A percentile compares a stretch with the other conserved stretches of the same genome.
Evolutionary conservation across 2,329 filamentous ascomycete species (phyloP).

Genomic region (Plectosphaerella sp.): DNA sequence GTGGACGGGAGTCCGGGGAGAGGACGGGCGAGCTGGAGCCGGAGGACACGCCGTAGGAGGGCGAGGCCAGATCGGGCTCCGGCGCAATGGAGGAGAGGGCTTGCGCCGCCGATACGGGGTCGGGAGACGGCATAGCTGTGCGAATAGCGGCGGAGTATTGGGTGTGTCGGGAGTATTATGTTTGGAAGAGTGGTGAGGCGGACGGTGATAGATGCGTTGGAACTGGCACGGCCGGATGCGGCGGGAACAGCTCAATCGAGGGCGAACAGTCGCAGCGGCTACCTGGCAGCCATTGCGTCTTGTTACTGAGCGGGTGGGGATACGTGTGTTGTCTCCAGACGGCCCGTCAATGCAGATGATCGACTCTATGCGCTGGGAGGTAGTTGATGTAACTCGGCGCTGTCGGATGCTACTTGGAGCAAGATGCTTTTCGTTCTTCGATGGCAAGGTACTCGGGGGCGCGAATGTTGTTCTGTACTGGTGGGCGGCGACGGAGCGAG

Average conservation of each 20-base stretch:
- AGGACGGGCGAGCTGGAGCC: slow-evolving; percentile 22
- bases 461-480: too few species aligned
- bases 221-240: not conserved
- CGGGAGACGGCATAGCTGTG: slow-evolving; percentile 39
- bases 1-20: slow-evolving; percentile 40
- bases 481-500: too few species aligned
- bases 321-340: too few species aligned
- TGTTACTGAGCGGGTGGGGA: not conserved
- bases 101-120: slow-evolving; percentile 45
- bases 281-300: not conserved
- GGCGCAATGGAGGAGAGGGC: slow-evolving; percentile 40
- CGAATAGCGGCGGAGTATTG: not conserved
- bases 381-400: too few species aligned
- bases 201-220: not conserved
- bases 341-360: too few species aligned
- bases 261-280: not conserved
- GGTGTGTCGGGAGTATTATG: not conserved
- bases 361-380: too few species aligned
- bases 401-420: too few species aligned
- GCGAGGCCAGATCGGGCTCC: slow-evolving; percentile 18
- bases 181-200: not conserved
- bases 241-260: not conserved
- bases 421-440: too few species aligned
- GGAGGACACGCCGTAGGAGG: slow-evolving; percentile 9
- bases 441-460: too few species aligned